These are phyloP conservation scores for Candida michaelii DNA, from an alignment of 805 yeast genomes.

Conservation along the genomic window DNA sequence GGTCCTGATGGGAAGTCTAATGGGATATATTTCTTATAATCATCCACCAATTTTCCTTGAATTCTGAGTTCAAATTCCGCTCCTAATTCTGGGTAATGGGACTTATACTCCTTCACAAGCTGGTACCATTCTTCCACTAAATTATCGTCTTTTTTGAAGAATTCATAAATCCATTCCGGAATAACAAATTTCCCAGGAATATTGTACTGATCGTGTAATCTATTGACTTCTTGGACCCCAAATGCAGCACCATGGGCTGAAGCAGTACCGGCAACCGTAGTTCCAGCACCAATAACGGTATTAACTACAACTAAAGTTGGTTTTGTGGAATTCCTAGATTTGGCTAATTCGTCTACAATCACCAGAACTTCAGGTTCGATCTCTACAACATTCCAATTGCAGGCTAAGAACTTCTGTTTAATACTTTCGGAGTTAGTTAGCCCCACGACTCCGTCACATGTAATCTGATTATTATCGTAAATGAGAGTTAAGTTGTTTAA, in stretches of 20 bases:
- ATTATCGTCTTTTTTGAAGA: slow-evolving; percentile 23
- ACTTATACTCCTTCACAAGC: slow-evolving; percentile 19
- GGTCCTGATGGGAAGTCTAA: slow-evolving; percentile 14
- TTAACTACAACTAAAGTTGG: slow-evolving; percentile 37
- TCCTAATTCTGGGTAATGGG: slow-evolving; percentile 26
- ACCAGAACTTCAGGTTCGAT: slow-evolving; percentile 33
- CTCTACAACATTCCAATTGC: slow-evolving; percentile 37
- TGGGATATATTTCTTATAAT: slow-evolving; percentile 26
- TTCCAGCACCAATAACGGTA: slow-evolving; percentile 35
- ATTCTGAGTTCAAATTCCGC: slow-evolving; percentile 24
- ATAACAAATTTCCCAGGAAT: slow-evolving; percentile 21
- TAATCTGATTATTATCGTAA: slow-evolving; percentile 38
- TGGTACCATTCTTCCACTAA: slow-evolving; percentile 23
- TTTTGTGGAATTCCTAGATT: slow-evolving; percentile 27
- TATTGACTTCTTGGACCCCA: slow-evolving; percentile 28
- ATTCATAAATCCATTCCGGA: slow-evolving; percentile 27
- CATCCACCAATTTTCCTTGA: slow-evolving; percentile 24
- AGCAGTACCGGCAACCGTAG: slow-evolving; percentile 27
- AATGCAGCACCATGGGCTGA: slow-evolving; percentile 38
- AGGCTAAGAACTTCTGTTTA: slow-evolving; percentile 30
- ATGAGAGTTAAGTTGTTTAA: slow-evolving; percentile 35
- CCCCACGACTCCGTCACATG: slow-evolving; percentile 38
- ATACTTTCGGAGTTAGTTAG: slow-evolving; percentile 33
- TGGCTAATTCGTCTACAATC: slow-evolving; percentile 32
- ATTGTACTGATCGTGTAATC: slow-evolving; percentile 18